phyloP scores from a whole-genome alignment of 306 rosid species.

The Inga laurina region DNA sequence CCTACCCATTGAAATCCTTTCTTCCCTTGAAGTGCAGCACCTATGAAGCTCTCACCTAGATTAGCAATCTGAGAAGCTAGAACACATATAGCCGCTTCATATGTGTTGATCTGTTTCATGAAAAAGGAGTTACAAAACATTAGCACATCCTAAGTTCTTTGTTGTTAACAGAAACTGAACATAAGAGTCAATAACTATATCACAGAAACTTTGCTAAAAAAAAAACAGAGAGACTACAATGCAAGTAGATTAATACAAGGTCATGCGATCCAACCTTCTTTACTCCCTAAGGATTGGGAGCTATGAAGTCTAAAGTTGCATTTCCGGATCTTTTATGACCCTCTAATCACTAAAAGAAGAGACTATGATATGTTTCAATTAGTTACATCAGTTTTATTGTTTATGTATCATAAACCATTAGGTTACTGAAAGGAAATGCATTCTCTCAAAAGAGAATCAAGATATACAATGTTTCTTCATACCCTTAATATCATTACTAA shows the following conservation, averaged over 20 bases:
- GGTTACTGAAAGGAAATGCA: neutral
- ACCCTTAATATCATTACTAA: neutral
- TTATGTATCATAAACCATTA: neutral
- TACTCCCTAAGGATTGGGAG: neutral
- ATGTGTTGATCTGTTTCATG: constrained; percentile 54
- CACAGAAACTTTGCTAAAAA: neutral
- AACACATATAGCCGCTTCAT: constrained; percentile 75
- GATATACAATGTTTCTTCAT: neutral
- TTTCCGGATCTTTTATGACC: constrained; percentile 3
- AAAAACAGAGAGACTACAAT: neutral
- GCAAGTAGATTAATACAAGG: neutral
- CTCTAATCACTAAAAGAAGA: neutral
- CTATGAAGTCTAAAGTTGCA: neutral
- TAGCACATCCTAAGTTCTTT: neutral
- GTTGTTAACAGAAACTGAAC: neutral
- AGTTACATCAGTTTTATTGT: neutral
- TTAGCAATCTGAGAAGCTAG: constrained; percentile 94
- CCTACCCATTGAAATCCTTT: constrained; percentile 95
- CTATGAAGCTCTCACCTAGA: constrained; percentile 92
- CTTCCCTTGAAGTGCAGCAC: constrained; percentile 90
- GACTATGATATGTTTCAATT: neutral
- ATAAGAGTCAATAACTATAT: neutral
- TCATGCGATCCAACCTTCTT: neutral
- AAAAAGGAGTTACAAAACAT: constrained; percentile 7
- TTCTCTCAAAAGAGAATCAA: neutral